Percentiles rank a stretch among this genome's conserved stretches.
phyloP scores from a whole-genome alignment of 495 filamentous ascomycete species.

The Penicillium bovifimosum region DNA sequence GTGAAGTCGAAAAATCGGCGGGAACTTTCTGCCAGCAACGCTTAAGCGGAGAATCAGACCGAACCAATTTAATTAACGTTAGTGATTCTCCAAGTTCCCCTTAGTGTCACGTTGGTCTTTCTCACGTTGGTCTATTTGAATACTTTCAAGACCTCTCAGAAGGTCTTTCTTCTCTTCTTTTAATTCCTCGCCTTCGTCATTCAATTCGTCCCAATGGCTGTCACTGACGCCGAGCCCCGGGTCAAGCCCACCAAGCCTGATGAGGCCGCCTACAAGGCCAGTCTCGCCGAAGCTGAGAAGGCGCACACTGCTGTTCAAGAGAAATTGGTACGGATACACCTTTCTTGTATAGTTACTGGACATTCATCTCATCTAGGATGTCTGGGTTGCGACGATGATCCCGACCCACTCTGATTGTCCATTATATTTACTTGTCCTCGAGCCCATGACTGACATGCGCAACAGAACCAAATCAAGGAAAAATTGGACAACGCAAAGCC shows the following conservation, averaged over 20 bases:
- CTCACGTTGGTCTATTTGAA: conserved; percentile 11
- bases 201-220: conserved; percentile 31
- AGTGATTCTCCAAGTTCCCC: conserved; percentile 21
- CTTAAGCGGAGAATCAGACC: conserved; percentile 30
- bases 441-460: conserved; percentile 4
- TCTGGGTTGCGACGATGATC: conserved; percentile 2
- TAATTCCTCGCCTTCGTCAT: conserved; percentile 8
- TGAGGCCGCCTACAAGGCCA: conserved; percentile 53
- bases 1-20: conserved; percentile 29
- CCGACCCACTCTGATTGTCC: background rate
- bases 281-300: conserved; percentile 73
- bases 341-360: background rate
- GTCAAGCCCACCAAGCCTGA: conserved; percentile 51
- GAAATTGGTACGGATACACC: conserved; percentile 59
- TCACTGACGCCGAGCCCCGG: conserved; percentile 43
- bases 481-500: conserved; percentile 76
- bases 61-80: conserved; percentile 29
- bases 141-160: conserved; percentile 2
- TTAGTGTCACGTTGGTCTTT: conserved; percentile 19
- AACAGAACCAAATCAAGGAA: conserved; percentile 73
- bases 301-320: conserved; percentile 68
- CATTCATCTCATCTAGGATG: background rate
- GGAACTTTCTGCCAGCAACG: conserved; percentile 30
- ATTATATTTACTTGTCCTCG: background rate
- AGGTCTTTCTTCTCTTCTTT: conserved; percentile 8